Conservation (phyloP, 2,329 filamentous ascomycete genomes). For the Colletotrichum phormii region DNA sequence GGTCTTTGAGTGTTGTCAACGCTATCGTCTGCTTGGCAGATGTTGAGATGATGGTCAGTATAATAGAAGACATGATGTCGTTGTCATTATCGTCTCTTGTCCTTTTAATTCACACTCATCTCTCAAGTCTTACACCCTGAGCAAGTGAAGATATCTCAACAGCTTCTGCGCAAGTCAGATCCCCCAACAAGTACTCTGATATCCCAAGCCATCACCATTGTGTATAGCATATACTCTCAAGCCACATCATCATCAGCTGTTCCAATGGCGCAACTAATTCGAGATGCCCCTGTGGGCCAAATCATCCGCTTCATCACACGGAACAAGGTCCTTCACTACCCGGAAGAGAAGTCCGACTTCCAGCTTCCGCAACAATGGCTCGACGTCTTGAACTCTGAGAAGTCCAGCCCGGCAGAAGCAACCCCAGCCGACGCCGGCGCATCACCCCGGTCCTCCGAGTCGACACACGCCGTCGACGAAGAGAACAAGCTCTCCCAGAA, state of each 20-base stretch:
- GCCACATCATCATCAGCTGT: not conserved
- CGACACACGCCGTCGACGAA: conserved; percentile 17
- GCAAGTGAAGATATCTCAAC: not conserved
- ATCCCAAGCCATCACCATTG: no score
- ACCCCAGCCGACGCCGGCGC: not conserved
- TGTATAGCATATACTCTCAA: not conserved
- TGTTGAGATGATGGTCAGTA: not conserved
- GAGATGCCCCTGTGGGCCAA: conserved; percentile 70
- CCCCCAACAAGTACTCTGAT: not conserved
- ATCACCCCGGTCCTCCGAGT: conserved; percentile 25
- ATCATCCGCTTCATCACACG: conserved; percentile 65
- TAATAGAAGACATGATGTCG: not conserved
- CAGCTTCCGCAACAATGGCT: conserved; percentile 57
- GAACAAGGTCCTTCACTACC: conserved; percentile 66
- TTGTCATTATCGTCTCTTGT: not conserved
- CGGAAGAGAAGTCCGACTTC: conserved; percentile 69
- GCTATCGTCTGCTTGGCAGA: not conserved
- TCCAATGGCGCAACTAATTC: conserved; percentile 46
- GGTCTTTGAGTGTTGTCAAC: not conserved
- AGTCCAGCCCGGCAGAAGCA: conserved; percentile 13
- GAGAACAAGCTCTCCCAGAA: not conserved
- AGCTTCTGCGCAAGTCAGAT: not conserved
- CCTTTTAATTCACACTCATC: not conserved
- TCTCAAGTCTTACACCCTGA: not conserved
- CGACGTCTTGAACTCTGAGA: conserved; percentile 47